Conservation (phyloP, 805 yeast species). For the Ogataea pilisensis region DNA sequence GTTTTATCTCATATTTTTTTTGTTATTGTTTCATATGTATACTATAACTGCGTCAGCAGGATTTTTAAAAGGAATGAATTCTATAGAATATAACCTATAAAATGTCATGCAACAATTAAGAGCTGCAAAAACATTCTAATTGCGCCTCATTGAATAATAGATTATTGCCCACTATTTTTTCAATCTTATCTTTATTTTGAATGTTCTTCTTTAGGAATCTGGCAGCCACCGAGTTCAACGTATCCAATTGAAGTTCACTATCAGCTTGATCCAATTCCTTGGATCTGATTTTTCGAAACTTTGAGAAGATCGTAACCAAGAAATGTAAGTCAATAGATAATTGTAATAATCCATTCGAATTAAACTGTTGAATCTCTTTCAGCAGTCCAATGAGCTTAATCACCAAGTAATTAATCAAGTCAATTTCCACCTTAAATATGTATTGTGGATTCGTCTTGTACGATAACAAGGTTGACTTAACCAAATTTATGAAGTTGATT, state of each 20-base stretch:
- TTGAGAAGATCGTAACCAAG: slow-evolving; percentile 14
- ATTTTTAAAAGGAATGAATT: too few species aligned
- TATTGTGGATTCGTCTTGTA: slow-evolving; percentile 18
- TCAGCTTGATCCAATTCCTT: too few species aligned
- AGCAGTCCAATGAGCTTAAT: slow-evolving; percentile 20
- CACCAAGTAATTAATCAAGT: slow-evolving; percentile 19
- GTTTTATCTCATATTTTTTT: too few species aligned
- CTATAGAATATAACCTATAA: too few species aligned
- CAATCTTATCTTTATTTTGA: slow-evolving; percentile 12
- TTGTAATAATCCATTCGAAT: slow-evolving; percentile 21
- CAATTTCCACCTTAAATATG: slow-evolving; percentile 20
- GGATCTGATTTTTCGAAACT: neutral
- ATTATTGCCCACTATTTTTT: slow-evolving; percentile 17
- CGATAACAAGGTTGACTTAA: slow-evolving; percentile 24
- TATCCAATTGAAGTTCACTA: slow-evolving; percentile 15
- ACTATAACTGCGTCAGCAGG: too few species aligned
- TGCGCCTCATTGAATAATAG: slow-evolving; percentile 23
- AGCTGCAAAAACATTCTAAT: slow-evolving; percentile 27
- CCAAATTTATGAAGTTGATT: slow-evolving; percentile 22
- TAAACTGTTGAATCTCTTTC: slow-evolving; percentile 22
- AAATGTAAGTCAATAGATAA: slow-evolving; percentile 23
- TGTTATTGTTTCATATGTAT: too few species aligned
- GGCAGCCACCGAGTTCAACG: slow-evolving; percentile 17
- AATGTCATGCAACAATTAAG: too few species aligned
- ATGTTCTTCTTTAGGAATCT: slow-evolving; percentile 19